A percentile compares a stretch with the other conserved stretches of the same genome.
phyloP scores from a whole-genome alignment of 2,329 filamentous ascomycete species.

The Aureobasidium sp. region DNA sequence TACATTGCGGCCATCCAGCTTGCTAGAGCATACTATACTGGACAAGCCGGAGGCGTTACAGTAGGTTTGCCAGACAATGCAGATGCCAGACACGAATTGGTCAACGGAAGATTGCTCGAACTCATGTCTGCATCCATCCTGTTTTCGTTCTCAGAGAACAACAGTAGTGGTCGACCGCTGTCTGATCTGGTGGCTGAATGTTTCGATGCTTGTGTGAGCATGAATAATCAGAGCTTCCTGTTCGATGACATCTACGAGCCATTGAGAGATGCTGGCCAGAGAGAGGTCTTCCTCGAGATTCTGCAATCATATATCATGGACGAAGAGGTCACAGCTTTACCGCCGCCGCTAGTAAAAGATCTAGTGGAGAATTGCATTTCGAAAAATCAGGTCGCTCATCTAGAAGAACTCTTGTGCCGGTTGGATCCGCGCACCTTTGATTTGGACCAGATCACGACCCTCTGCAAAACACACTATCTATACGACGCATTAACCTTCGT shows the following conservation, averaged over 20 bases:
- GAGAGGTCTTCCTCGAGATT: constrained; percentile 74
- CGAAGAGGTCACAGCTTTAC: constrained; percentile 62
- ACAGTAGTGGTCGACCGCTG: constrained; percentile 30
- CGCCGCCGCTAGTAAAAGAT: constrained; percentile 76
- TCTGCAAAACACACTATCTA: constrained; percentile 85
- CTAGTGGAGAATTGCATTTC: constrained; percentile 73
- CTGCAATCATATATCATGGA: constrained; percentile 84
- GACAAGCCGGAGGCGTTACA: constrained; percentile 85
- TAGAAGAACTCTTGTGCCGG: constrained; percentile 92
- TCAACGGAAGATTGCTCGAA: constrained; percentile 80
- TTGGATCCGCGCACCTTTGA: constrained; percentile 87
- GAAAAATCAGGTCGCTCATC: constrained; percentile 62
- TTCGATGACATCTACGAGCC: constrained; percentile 87
- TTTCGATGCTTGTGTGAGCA: constrained; percentile 71
- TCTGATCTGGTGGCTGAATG: constrained; percentile 50
- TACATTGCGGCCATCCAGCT: constrained; percentile 85
- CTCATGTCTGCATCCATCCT: constrained; percentile 92
- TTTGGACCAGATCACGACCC: constrained; percentile 78
- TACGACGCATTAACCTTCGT: constrained; percentile 96
- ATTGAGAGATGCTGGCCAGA: constrained; percentile 68
- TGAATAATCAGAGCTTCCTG: constrained; percentile 71
- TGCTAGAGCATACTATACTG: constrained; percentile 85
- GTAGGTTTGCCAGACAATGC: constrained; percentile 87
- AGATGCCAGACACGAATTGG: constrained; percentile 63
- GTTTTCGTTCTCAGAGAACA: constrained; percentile 52